Evolutionary conservation across 805 yeast species (phyloP), one percentile per base, ranked within the genome.

Genomic region (Cyberlindnera sargentensis): DNA sequence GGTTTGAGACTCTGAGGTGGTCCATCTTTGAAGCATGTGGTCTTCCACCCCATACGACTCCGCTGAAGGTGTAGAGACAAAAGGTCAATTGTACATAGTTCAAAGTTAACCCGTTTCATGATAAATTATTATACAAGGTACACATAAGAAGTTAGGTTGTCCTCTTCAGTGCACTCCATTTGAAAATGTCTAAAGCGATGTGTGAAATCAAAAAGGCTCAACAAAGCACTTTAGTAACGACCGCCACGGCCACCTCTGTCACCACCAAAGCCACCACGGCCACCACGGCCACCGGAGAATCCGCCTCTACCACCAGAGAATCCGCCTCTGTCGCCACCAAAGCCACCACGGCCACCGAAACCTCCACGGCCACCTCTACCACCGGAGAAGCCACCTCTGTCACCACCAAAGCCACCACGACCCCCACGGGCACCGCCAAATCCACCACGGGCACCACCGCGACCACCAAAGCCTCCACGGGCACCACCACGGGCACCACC

Each of bases 1-100:
- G 90, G 2, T 66, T 78, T 30, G 70, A 68, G 40, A 77, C 73
- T 35, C 54, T 83, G 9, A 62, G 87, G 41, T 56, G 58, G 25
- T 65, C 74, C 2, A 71, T 82, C 1, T 55, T 80, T 25, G 73
- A 78, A 48, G 65, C 76, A 27, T 78, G 84, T 58, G 81, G 78
- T 1, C 55, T 67, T 23, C 45, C 47, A 10, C 51, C 57, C 15
- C 53, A 56, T 8, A 47, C 49, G 9, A 57, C 47, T 27, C 60
- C 63, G 5, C 31, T 55, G 6, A 51, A 49, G 33, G 46, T 50
- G 24, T 35, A 37, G 35, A 32, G 40, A 41, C 20, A 15, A 37
- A 39, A 10, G 8, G n/a, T 8, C 6, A 31, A 41, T 10, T 41
- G 42, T 30, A 40, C 42, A 42, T 28, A 39, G 34, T 8, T 38